Percentiles rank a stretch among this genome's conserved stretches.
These are phyloP conservation scores for Primulina tabacum DNA, from an alignment of 257 asterid species.

Conservation along the genomic window DNA sequence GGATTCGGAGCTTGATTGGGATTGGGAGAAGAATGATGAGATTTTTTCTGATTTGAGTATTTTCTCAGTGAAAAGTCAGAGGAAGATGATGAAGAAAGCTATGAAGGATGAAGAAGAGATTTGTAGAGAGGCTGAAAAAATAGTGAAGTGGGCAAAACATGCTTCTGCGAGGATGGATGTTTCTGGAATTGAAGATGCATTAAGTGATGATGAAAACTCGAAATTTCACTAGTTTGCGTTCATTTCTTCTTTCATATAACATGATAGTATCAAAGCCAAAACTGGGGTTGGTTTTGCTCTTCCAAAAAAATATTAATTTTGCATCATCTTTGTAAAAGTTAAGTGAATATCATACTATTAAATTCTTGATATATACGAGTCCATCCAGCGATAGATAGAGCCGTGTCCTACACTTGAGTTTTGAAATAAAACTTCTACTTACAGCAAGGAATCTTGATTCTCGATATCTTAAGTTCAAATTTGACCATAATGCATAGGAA, in stretches of 20 bases:
- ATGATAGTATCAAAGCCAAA: not conserved
- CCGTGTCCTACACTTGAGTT: not conserved
- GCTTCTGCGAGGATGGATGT: slow-evolving; percentile 74
- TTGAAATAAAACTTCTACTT: too few relatives aligned
- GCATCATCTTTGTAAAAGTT: not conserved
- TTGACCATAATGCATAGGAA: not conserved
- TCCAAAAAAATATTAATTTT: too few relatives aligned
- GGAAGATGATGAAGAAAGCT: slow-evolving; percentile 57
- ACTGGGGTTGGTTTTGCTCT: too few relatives aligned
- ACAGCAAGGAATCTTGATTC: not conserved
- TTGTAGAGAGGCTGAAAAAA: slow-evolving; percentile 77
- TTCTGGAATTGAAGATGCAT: slow-evolving; percentile 51
- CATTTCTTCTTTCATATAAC: not conserved
- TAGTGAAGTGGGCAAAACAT: slow-evolving; percentile 87
- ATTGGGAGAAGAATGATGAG: slow-evolving; percentile 48
- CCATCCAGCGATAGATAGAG: not conserved
- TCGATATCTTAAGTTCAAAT: not conserved
- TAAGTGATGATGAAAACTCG: slow-evolving; percentile 42
- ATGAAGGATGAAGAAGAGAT: slow-evolving; percentile 72
- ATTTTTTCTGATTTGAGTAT: slow-evolving; percentile 55
- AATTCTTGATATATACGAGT: not conserved
- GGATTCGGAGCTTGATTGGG: slow-evolving; percentile 40
- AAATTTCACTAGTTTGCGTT: slow-evolving; percentile 29
- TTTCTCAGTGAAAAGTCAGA: slow-evolving; percentile 43
- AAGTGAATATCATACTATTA: not conserved